phyloP scores from a whole-genome alignment of 345 rosid species.

The Eucalyptus rudis region DNA sequence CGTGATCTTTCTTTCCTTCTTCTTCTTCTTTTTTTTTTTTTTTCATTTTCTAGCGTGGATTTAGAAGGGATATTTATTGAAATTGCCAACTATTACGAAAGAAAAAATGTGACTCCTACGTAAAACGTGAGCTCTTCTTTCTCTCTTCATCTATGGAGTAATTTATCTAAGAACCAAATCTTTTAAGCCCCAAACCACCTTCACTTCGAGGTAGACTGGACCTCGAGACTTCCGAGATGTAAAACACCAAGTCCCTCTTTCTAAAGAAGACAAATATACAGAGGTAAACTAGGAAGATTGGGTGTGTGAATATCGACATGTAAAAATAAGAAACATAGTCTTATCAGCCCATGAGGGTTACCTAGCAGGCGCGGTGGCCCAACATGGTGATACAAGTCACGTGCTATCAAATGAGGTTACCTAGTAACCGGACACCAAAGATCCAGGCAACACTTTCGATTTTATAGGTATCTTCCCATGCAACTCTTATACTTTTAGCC shows the following conservation, averaged over 20 bases:
- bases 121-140: too few species aligned
- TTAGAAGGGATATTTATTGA: too few species aligned
- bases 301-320: rapidly evolving
- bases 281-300: rapidly evolving
- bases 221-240: rapidly evolving
- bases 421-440: rapidly evolving
- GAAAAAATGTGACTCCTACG: too few species aligned
- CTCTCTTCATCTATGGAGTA: too few species aligned
- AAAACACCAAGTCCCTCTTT: too few species aligned
- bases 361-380: rapidly evolving
- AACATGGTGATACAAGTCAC: rapidly evolving
- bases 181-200: background rate
- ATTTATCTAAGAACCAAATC: background rate
- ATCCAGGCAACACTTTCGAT: rapidly evolving
- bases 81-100: too few species aligned
- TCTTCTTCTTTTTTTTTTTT: too few species aligned
- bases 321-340: rapidly evolving
- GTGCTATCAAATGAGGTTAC: too few species aligned
- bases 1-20: too few species aligned
- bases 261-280: too few species aligned
- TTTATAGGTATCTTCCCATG: background rate
- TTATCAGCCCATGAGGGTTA: rapidly evolving
- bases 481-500: background rate
- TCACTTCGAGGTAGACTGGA: background rate
- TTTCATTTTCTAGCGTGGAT: too few species aligned